Percentiles rank a stretch among this genome's conserved stretches.
phyloP scores from a whole-genome alignment of 2,329 filamentous ascomycete species.

The Teratosphaeria viscida region DNA sequence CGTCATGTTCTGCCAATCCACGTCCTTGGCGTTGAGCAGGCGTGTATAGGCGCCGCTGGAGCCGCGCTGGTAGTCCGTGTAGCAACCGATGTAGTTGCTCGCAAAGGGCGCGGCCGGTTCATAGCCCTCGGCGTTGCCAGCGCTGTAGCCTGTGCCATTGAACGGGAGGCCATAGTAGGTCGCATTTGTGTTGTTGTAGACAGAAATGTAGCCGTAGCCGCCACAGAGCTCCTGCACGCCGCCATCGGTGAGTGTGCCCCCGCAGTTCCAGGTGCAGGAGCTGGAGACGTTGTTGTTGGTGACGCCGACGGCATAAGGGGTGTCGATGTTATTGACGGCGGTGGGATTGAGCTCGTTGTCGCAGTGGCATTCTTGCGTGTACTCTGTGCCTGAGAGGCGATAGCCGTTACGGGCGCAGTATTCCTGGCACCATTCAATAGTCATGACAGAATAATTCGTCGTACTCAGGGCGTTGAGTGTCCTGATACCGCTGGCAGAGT shows the following conservation, averaged over 20 bases:
- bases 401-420: constrained; percentile 22
- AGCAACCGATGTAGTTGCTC: constrained; percentile 23
- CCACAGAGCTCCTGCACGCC: constrained; percentile 20
- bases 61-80: constrained; percentile 10
- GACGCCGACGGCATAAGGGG: background rate
- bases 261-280: constrained; percentile 18
- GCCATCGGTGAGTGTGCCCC: constrained; percentile 17
- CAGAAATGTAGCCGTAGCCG: constrained; percentile 19
- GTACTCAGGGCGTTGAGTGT: constrained; percentile 16
- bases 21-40: constrained; percentile 11
- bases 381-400: constrained; percentile 23
- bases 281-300: constrained; percentile 8
- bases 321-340: constrained; percentile 5
- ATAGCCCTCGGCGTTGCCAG: constrained; percentile 10
- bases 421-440: constrained; percentile 24
- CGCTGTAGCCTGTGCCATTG: constrained; percentile 10
- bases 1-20: constrained; percentile 15
- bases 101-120: constrained; percentile 12
- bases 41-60: constrained; percentile 5
- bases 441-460: constrained; percentile 22
- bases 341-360: constrained; percentile 23
- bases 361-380: constrained; percentile 25
- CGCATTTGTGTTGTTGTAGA: constrained; percentile 25
- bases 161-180: constrained; percentile 7
- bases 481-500: constrained; percentile 15